A percentile compares a stretch with the other conserved stretches of the same genome.
These are phyloP conservation scores for Hymenoscyphus fraxineus DNA, from an alignment of 2,329 filamentous ascomycete species.

Conservation along the genomic window DNA sequence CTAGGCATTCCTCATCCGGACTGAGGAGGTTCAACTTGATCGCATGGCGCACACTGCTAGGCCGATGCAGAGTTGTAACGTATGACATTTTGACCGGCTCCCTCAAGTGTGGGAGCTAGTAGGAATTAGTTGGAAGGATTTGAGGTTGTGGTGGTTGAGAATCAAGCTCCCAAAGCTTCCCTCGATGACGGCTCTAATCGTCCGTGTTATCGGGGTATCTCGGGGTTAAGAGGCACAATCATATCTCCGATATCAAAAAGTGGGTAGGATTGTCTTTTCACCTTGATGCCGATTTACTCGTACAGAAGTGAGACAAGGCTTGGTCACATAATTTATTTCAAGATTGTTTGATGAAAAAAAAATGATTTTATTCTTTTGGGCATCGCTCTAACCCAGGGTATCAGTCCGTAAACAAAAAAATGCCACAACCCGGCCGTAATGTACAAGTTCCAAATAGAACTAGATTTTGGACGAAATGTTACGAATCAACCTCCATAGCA, in stretches of 20 bases:
- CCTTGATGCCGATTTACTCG: too few species aligned
- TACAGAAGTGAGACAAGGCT: too few species aligned
- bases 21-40: conserved; percentile 74
- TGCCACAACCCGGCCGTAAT: conserved; percentile 14
- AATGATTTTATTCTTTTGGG: not conserved
- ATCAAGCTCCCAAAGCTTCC: not conserved
- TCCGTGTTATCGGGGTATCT: not conserved
- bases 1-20: conserved; percentile 72
- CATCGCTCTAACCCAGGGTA: conserved; percentile 20
- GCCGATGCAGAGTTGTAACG: conserved; percentile 85
- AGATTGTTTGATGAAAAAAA: not conserved
- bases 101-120: not conserved
- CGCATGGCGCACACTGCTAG: conserved; percentile 88
- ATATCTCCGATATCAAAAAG: not conserved
- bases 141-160: not conserved
- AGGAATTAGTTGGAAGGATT: not conserved
- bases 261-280: not conserved
- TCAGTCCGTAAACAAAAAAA: conserved; percentile 25
- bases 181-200: conserved; percentile 1
- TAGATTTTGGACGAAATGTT: not conserved
- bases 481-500: conserved; percentile 1
- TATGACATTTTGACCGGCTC: conserved; percentile 68
- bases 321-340: too few species aligned
- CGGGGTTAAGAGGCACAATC: not conserved
- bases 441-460: not conserved